phyloP scores from a whole-genome alignment of 768 basidiomycete species.

The Mycena olivaceomarginata region DNA sequence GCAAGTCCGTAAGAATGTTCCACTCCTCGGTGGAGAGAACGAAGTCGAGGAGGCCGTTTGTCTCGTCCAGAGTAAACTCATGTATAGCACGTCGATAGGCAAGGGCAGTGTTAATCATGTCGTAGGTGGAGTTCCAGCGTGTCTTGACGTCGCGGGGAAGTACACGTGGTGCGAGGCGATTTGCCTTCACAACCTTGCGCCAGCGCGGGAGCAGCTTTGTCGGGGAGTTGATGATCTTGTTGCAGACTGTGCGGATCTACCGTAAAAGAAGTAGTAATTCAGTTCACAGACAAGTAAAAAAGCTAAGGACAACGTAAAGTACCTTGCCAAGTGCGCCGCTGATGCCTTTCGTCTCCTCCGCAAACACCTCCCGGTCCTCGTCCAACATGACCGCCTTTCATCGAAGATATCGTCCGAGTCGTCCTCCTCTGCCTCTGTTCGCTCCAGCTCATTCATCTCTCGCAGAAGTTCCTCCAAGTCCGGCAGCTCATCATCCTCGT shows the following conservation, averaged over 20 bases:
- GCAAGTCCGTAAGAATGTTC: background rate
- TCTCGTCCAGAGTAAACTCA: background rate
- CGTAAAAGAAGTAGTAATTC: background rate
- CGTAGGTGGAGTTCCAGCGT: background rate
- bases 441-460: background rate
- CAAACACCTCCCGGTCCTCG: background rate
- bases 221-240: background rate
- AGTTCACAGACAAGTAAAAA: background rate
- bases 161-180: background rate
- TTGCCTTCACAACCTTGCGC: background rate
- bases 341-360: background rate
- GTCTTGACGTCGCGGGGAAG: background rate
- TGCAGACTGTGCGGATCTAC: background rate
- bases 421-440: background rate
- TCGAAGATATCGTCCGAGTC: background rate
- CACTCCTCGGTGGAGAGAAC: background rate
- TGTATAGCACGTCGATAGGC: background rate
- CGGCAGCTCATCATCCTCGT: too few species aligned
- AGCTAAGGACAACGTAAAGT: too few species aligned
- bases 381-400: background rate
- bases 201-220: background rate
- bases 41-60: background rate
- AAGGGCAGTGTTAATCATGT: background rate
- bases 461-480: too few species aligned
- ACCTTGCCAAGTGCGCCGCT: background rate